A percentile compares a stretch with the other conserved stretches of the same genome.
Conservation (phyloP, 495 filamentous ascomycete species). For the Penicillium verhagenii region DNA sequence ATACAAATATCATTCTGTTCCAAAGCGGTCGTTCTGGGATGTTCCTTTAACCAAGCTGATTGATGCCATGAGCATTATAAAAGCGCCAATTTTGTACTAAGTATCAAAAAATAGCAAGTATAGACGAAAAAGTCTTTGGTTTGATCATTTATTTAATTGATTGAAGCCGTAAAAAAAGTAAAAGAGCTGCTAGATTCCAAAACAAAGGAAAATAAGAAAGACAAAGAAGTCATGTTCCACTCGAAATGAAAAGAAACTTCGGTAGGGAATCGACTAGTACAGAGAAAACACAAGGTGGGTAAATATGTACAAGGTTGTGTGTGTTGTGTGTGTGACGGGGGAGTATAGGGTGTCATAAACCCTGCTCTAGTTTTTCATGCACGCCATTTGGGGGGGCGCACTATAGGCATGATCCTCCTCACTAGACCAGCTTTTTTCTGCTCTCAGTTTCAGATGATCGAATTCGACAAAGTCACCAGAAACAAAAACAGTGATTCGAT, state of each 20-base stretch:
- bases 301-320: slow-evolving; percentile 35
- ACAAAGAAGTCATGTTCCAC: slow-evolving; percentile 20
- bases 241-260: slow-evolving; percentile 11
- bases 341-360: slow-evolving; percentile 14
- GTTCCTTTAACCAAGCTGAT: not conserved
- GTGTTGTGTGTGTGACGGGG: slow-evolving; percentile 35
- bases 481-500: slow-evolving; percentile 12
- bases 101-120: not conserved
- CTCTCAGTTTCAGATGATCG: slow-evolving; percentile 1
- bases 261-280: slow-evolving; percentile 37
- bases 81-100: not conserved
- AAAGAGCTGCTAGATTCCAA: slow-evolving; percentile 27
- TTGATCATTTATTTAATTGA: slow-evolving; percentile 9
- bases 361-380: slow-evolving; percentile 26
- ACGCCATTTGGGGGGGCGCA: slow-evolving; percentile 9
- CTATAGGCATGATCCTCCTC: not conserved
- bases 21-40: slow-evolving; percentile 1
- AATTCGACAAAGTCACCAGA: not conserved
- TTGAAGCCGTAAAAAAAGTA: slow-evolving; percentile 12
- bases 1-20: slow-evolving; percentile 28
- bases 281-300: slow-evolving; percentile 29
- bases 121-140: not conserved
- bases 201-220: slow-evolving; percentile 26
- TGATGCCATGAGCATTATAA: not conserved
- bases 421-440: slow-evolving; percentile 1